Percentiles rank a stretch among this genome's conserved stretches.
phyloP scores from a whole-genome alignment of 306 rosid species.

The Cicer pinnatifidum region DNA sequence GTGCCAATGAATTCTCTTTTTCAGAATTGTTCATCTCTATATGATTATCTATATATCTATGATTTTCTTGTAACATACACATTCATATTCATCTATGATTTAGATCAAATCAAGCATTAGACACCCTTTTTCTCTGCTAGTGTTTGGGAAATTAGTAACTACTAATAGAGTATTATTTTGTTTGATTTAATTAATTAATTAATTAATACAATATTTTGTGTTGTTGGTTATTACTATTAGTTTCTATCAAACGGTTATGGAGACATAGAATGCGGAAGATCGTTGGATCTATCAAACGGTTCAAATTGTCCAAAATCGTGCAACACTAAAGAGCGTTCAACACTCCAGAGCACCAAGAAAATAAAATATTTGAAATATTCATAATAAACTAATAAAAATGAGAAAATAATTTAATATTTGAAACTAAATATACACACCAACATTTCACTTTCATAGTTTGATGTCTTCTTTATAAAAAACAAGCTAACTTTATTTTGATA shows the following conservation, averaged over 20 bases:
- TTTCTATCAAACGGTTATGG: not conserved
- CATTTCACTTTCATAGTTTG: too few species aligned
- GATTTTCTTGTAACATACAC: conserved; percentile 12
- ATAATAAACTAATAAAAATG: too few species aligned
- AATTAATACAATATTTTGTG: not conserved
- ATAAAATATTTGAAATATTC: too few species aligned
- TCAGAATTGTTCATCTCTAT: conserved; percentile 27
- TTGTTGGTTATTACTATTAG: not conserved
- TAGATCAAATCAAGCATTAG: conserved; percentile 27
- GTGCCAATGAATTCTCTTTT: conserved; percentile 8
- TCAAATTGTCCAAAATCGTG: too few species aligned
- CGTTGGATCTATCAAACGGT: too few species aligned
- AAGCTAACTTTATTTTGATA: too few species aligned
- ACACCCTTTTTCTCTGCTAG: conserved; percentile 32
- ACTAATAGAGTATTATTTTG: not conserved
- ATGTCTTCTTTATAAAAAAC: too few species aligned
- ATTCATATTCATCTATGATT: conserved; percentile 11
- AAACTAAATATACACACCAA: too few species aligned
- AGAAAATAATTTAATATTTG: too few species aligned
- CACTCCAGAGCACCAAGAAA: too few species aligned
- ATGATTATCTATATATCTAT: not conserved
- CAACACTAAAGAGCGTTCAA: too few species aligned
- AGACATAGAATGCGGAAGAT: too few species aligned
- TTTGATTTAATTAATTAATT: not conserved
- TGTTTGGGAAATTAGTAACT: conserved; percentile 38